Conservation (phyloP, 257 asterid species). For the Salvia splendens region DNA sequence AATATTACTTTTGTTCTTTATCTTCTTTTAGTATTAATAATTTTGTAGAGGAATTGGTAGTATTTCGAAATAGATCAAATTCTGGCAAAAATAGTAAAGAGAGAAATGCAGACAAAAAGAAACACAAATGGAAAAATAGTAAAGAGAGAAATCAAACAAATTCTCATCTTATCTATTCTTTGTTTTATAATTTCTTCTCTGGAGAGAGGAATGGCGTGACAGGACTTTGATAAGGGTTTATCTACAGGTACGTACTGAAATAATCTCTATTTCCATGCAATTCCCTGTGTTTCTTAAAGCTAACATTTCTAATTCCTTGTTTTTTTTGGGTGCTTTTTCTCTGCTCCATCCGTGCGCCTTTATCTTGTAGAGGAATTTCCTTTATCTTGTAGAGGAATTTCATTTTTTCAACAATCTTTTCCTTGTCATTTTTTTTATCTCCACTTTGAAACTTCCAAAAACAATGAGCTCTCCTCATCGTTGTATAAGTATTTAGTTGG, state of each 20-base stretch:
- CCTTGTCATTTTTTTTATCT: background rate
- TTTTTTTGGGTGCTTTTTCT: constrained; percentile 12
- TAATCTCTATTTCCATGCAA: constrained; percentile 21
- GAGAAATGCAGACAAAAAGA: too few species aligned
- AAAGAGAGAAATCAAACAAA: too few species aligned
- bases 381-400: background rate
- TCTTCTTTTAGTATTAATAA: too few species aligned
- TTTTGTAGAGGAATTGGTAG: too few species aligned
- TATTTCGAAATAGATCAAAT: too few species aligned
- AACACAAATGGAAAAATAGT: too few species aligned
- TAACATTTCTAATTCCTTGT: background rate
- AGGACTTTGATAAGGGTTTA: constrained; percentile 41
- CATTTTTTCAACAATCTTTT: background rate
- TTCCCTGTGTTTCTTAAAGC: background rate
- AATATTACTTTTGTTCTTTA: too few species aligned
- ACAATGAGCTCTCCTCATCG: constrained; percentile 5
- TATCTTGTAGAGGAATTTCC: background rate
- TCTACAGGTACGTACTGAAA: constrained; percentile 30
- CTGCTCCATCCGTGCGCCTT: background rate
- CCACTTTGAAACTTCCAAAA: background rate
- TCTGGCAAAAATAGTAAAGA: too few species aligned
- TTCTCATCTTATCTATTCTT: constrained; percentile 46
- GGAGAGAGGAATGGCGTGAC: constrained; percentile 40
- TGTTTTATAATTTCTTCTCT: constrained; percentile 6
- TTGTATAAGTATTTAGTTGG: background rate